These are phyloP conservation scores for Ogataea hybrid DNA, from an alignment of 1,139 yeast species.

Conservation along the genomic window DNA sequence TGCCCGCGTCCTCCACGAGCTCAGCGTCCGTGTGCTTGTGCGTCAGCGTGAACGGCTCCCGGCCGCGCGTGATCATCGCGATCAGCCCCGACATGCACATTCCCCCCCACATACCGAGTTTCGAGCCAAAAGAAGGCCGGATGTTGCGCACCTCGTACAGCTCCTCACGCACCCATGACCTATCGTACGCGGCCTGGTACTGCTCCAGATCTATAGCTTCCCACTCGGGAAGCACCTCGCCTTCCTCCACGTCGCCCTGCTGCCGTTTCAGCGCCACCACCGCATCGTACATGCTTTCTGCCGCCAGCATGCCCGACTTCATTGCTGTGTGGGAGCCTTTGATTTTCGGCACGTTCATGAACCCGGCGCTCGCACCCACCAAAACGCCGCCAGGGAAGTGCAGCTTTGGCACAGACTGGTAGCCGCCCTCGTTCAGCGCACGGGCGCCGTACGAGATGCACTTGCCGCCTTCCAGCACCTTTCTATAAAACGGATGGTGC, in stretches of 20 bases:
- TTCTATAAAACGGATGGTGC: constrained; percentile 80
- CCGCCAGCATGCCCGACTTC: constrained; percentile 93
- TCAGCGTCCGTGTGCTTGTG: constrained; percentile 72
- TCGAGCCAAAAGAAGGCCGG: constrained; percentile 82
- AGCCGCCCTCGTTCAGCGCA: constrained; percentile 95
- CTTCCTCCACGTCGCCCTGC: constrained; percentile 42
- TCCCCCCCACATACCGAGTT: constrained; percentile 76
- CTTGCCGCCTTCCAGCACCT: constrained; percentile 79
- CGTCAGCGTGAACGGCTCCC: constrained; percentile 82
- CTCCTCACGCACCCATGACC: constrained; percentile 87
- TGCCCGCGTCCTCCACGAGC: constrained; percentile 63
- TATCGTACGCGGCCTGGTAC: constrained; percentile 62
- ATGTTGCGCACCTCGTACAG: constrained; percentile 80
- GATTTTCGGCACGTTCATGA: constrained; percentile 93
- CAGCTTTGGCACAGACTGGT: constrained; percentile 84
- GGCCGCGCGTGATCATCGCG: constrained; percentile 72
- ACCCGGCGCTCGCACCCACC: constrained; percentile 95
- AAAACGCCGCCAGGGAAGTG: constrained; percentile 94
- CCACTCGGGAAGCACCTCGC: constrained; percentile 33
- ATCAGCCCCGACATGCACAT: constrained; percentile 82
- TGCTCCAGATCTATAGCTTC: constrained; percentile 48
- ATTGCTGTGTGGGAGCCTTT: constrained; percentile 99
- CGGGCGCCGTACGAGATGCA: constrained; percentile 94
- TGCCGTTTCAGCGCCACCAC: constrained; percentile 38
- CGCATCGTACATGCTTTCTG: constrained; percentile 71